phyloP scores from a whole-genome alignment of 106 monocot genomes.

The Chionographis japonica region DNA sequence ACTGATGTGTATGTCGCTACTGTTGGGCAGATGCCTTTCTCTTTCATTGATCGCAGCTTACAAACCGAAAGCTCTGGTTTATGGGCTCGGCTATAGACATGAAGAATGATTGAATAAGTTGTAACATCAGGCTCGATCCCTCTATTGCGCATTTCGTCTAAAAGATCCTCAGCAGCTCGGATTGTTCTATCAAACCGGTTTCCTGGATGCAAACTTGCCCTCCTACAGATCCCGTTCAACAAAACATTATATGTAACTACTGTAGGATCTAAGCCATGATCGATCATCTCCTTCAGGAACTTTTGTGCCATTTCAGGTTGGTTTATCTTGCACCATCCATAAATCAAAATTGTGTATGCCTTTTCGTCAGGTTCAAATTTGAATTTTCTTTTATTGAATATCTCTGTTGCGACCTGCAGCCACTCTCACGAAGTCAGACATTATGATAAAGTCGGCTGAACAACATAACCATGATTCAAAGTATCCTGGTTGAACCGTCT shows the following conservation, averaged over 20 bases:
- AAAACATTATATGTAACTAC: slow-evolving; percentile 87
- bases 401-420: slow-evolving; percentile 78
- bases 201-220: slow-evolving; percentile 77
- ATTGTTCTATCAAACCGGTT: slow-evolving; percentile 71
- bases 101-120: slow-evolving; percentile 84
- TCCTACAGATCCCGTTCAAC: slow-evolving; percentile 79
- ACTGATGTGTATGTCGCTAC: slow-evolving; percentile 89
- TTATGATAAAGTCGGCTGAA: too few species aligned
- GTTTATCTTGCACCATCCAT: slow-evolving; percentile 91
- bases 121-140: slow-evolving; percentile 90
- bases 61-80: slow-evolving; percentile 65
- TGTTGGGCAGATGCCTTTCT: slow-evolving; percentile 77
- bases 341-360: slow-evolving; percentile 80
- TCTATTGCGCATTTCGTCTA: slow-evolving; percentile 60
- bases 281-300: slow-evolving; percentile 70
- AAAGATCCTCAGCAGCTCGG: slow-evolving; percentile 42
- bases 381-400: slow-evolving; percentile 85
- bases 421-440: background rate
- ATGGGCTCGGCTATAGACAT: slow-evolving; percentile 92
- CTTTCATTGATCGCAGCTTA: slow-evolving; percentile 62
- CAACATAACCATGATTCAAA: too few species aligned
- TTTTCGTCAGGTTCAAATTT: slow-evolving; percentile 61
- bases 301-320: slow-evolving; percentile 57
- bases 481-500: too few species aligned
- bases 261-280: slow-evolving; percentile 70